Percentiles rank a stretch among this genome's conserved stretches.
Evolutionary conservation across 306 rosid species (phyloP).

Genomic region (Castanea mollissima): DNA sequence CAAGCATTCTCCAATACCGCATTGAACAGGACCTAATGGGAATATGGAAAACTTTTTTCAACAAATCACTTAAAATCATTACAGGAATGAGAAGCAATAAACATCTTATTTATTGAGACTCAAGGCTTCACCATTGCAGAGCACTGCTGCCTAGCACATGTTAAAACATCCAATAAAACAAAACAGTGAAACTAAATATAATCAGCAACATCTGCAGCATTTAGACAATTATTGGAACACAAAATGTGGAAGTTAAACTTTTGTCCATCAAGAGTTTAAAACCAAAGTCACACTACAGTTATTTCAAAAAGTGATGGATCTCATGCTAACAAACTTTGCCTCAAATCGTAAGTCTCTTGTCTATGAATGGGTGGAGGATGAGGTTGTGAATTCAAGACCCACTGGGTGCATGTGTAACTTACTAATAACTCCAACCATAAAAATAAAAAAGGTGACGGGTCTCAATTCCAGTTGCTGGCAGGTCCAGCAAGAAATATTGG

Average conservation of each 20-base stretch:
- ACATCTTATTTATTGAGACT: neutral
- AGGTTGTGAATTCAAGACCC: no score
- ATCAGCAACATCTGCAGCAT: neutral
- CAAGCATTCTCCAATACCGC: conserved; percentile 97
- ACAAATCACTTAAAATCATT: neutral
- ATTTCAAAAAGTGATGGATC: neutral
- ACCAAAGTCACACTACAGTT: no score
- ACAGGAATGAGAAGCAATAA: neutral
- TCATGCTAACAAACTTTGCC: no score
- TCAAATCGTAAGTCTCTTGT: no score
- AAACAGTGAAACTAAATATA: neutral
- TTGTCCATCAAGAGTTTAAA: no score
- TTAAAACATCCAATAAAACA: neutral
- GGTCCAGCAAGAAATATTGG: neutral
- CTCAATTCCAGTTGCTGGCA: neutral
- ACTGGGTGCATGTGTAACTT: no score
- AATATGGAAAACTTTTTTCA: neutral
- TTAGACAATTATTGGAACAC: neutral
- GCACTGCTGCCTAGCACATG: neutral
- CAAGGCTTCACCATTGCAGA: neutral
- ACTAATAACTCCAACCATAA: no score
- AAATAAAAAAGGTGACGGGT: no score
- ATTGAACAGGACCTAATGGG: conserved; percentile 75
- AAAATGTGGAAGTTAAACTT: neutral
- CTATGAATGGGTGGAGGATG: no score